phyloP scores from a whole-genome alignment of 2,329 filamentous ascomycete genomes.

The Cladosporium sp. region DNA sequence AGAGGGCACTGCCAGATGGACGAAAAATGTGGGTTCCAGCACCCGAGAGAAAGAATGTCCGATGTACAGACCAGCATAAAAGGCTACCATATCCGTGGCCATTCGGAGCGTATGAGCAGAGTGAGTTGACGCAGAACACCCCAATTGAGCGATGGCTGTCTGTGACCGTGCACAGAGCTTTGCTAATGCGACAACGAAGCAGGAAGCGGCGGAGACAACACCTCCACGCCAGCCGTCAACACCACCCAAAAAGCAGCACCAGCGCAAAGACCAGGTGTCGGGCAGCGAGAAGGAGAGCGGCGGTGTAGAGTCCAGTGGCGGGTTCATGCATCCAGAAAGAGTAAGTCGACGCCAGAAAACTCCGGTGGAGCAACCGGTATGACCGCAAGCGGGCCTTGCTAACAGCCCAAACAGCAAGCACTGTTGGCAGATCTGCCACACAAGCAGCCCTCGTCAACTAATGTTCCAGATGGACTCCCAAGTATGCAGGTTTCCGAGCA shows the following conservation, averaged over 20 bases:
- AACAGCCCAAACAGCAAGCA: background rate
- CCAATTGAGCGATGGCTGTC: too few relatives aligned
- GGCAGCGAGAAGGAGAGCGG: background rate
- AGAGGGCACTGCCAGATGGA: constrained; percentile 3
- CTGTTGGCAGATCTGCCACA: background rate
- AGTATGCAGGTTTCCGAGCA: constrained; percentile 3
- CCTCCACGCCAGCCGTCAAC: background rate
- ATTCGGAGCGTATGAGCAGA: background rate
- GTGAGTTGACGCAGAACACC: background rate
- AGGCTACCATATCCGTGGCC: background rate
- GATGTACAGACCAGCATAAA: background rate
- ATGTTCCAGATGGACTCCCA: background rate
- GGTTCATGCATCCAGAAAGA: background rate
- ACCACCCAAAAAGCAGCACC: background rate
- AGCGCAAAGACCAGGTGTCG: background rate
- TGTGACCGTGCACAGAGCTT: background rate
- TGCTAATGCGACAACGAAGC: background rate
- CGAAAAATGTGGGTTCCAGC: constrained; percentile 8
- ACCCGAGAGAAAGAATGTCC: background rate
- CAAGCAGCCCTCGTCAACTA: background rate
- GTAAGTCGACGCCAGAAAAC: background rate
- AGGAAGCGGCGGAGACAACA: background rate
- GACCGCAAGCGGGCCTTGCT: background rate
- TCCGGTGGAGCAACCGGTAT: background rate
- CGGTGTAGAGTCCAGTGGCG: background rate